Conservation (phyloP, 805 yeast genomes). For the Ogataea pignaliae region DNA sequence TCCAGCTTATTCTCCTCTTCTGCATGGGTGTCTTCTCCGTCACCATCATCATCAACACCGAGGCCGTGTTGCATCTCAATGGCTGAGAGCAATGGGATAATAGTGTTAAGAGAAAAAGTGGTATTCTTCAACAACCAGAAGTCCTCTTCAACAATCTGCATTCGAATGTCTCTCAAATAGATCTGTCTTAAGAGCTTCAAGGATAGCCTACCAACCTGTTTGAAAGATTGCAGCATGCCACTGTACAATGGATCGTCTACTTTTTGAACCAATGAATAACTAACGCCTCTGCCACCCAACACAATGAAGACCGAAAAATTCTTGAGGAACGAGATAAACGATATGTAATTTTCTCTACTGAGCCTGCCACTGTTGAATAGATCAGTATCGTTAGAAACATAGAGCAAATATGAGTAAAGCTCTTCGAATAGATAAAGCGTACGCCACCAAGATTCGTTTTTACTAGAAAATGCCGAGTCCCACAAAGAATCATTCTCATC, state of each 20-base stretch:
- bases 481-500: conserved; percentile 11
- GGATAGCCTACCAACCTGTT: conserved; percentile 29
- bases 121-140: conserved; percentile 48
- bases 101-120: conserved; percentile 11
- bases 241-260: conserved; percentile 6
- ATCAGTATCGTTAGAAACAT: conserved; percentile 64
- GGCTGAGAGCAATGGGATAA: conserved; percentile 16
- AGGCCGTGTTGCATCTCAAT: conserved; percentile 16
- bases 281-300: conserved; percentile 16
- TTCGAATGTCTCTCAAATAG: conserved; percentile 60
- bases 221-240: conserved; percentile 11
- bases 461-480: conserved; percentile 10
- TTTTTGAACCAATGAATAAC: conserved; percentile 3
- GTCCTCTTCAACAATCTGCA: conserved; percentile 42
- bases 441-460: conserved; percentile 27
- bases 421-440: conserved; percentile 52
- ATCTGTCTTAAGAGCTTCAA: conserved; percentile 59
- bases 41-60: conserved; percentile 5
- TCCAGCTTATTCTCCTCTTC: conserved; percentile 5
- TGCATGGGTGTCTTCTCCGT: conserved; percentile 1
- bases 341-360: conserved; percentile 32
- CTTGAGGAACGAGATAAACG: conserved; percentile 46
- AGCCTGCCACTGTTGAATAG: conserved; percentile 42
- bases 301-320: conserved; percentile 41
- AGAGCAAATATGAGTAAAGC: conserved; percentile 60